Conservation (phyloP, 2,329 filamentous ascomycete species). For the Phyllosticta capitalensis region DNA sequence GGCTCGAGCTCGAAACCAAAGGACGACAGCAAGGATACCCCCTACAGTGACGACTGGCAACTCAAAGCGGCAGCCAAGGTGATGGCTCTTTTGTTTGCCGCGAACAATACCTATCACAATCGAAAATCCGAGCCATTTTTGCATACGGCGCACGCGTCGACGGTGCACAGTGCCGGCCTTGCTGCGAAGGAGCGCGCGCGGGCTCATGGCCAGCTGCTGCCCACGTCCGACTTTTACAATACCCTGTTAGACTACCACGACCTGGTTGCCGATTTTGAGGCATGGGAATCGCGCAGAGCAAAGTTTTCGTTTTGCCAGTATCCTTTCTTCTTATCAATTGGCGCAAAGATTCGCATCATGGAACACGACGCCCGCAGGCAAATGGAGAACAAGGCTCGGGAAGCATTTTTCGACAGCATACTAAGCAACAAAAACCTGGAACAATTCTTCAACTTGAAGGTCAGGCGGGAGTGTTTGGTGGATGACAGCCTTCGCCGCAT, state of each 20-base stretch:
- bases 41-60: slow-evolving; percentile 81
- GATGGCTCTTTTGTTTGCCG: slow-evolving; percentile 70
- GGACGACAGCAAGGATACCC: slow-evolving; percentile 26
- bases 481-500: slow-evolving; percentile 81
- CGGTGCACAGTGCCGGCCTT: slow-evolving; percentile 25
- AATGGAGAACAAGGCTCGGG: slow-evolving; percentile 79
- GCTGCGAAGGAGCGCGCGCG: slow-evolving; percentile 35
- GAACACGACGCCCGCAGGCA: slow-evolving; percentile 81
- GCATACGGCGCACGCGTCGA: background rate
- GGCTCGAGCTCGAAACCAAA: slow-evolving; percentile 36
- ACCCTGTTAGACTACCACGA: slow-evolving; percentile 80
- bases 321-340: slow-evolving; percentile 83
- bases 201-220: slow-evolving; percentile 56
- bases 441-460: slow-evolving; percentile 66
- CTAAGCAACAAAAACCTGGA: slow-evolving; percentile 63
- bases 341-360: slow-evolving; percentile 82
- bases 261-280: slow-evolving; percentile 74
- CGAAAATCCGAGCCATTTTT: slow-evolving; percentile 7
- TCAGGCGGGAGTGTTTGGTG: slow-evolving; percentile 76
- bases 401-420: slow-evolving; percentile 87
- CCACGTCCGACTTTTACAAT: slow-evolving; percentile 81
- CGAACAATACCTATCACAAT: slow-evolving; percentile 52
- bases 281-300: slow-evolving; percentile 66
- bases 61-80: slow-evolving; percentile 70
- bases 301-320: slow-evolving; percentile 89